phyloP scores from a whole-genome alignment of 2,329 filamentous ascomycete genomes.

The Aspergillus fructus region DNA sequence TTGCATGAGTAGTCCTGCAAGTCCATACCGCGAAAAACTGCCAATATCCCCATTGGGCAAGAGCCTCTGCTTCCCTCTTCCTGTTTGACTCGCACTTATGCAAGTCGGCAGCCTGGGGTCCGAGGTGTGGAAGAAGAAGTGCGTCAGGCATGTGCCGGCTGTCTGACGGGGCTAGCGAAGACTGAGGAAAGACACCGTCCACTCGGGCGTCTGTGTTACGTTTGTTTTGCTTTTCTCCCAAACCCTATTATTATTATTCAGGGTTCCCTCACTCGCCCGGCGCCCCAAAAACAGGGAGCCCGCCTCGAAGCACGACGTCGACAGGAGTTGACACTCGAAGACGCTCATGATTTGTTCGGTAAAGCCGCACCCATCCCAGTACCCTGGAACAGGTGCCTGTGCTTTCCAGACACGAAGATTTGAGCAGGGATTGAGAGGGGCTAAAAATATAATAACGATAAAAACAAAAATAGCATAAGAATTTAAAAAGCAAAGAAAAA shows the following conservation, averaged over 20 bases:
- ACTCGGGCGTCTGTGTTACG: not conserved
- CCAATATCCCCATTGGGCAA: constrained; percentile 3
- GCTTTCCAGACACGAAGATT: constrained; percentile 2
- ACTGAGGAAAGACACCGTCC: not conserved
- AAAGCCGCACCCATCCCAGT: constrained; percentile 9
- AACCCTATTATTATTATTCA: not conserved
- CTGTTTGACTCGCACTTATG: not conserved
- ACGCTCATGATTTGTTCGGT: not conserved
- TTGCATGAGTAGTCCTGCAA: not conserved
- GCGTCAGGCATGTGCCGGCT: not conserved
- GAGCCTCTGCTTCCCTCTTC: not conserved
- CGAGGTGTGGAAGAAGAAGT: not conserved
- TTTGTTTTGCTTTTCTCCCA: not conserved
- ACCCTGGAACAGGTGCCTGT: constrained; percentile 21
- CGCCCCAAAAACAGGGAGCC: not conserved
- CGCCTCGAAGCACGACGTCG: not conserved
- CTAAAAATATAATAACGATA: not conserved
- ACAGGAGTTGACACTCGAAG: not conserved
- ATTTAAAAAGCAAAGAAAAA: not conserved
- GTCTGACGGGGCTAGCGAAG: not conserved
- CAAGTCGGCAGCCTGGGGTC: not conserved
- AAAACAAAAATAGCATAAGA: not conserved
- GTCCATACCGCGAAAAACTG: not conserved
- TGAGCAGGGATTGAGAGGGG: constrained; percentile 2
- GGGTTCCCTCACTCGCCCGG: no score